Evolutionary conservation across 2,329 filamentous ascomycete species (phyloP).

Genomic region (Cladosporium sp.): DNA sequence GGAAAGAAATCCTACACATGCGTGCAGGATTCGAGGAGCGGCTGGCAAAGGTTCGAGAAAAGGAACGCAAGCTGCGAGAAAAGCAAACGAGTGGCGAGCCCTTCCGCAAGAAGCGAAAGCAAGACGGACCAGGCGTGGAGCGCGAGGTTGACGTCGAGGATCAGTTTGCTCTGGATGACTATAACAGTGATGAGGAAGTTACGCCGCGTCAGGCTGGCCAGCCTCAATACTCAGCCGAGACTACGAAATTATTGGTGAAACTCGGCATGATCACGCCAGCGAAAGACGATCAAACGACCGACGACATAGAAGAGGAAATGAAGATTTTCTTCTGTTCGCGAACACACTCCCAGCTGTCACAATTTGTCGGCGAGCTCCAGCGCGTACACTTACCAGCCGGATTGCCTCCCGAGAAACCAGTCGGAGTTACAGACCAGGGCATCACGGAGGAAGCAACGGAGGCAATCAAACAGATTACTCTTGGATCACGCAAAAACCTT

Average conservation of each 20-base stretch:
- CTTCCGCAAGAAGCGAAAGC: conserved; percentile 49
- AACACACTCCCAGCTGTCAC: conserved; percentile 87
- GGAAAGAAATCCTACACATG: conserved; percentile 63
- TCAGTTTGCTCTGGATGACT: conserved; percentile 75
- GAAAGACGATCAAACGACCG: conserved; percentile 42
- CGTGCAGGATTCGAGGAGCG: conserved; percentile 74
- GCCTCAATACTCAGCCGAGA: conserved; percentile 64
- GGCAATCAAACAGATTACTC: conserved; percentile 73
- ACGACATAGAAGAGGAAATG: conserved; percentile 62
- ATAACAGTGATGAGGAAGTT: conserved; percentile 63
- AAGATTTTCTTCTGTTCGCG: conserved; percentile 93
- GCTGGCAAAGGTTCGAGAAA: conserved; percentile 61
- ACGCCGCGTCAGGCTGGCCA: conserved; percentile 24
- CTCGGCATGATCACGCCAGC: conserved; percentile 41
- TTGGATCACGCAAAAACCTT: conserved; percentile 81
- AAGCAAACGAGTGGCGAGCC: conserved; percentile 1
- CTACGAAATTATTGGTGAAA: conserved; percentile 69
- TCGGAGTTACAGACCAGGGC: conserved; percentile 7
- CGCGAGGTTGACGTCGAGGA: conserved; percentile 55
- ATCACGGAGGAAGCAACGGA: conserved; percentile 47
- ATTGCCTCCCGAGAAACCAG: conserved; percentile 41
- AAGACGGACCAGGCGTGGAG: conserved; percentile 28
- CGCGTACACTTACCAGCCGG: conserved; percentile 76
- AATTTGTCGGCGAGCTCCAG: conserved; percentile 80
- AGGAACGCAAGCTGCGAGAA: conserved; percentile 61